Base-by-base conservation (phyloP, 1,284 basidiomycete genomes). In the Thecaphora frezii region DNA sequence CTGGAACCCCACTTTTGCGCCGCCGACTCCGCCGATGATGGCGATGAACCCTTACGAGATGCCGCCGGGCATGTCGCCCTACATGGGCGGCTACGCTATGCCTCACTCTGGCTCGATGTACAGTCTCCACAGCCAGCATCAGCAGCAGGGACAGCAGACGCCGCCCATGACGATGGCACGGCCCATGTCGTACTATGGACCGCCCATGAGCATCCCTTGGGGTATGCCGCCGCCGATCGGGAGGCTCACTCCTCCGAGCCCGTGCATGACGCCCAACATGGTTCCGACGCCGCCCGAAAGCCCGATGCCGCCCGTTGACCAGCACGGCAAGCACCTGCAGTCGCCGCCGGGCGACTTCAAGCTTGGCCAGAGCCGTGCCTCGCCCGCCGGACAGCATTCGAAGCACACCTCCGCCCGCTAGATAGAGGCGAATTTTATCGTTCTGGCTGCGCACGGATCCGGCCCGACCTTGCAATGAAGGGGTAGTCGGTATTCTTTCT, bases 251-350 rank as follows among this genome's bases (percentile, higher is more conserved):
- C 60, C 58, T 55, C 59, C 64, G 3, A 54, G 62, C 53, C 36
- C 58, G 2, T 53, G 44, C 25, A 51, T 56, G 22, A 44, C 52
- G 1, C 51, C 49, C 4, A 58, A 52, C n/a, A 54, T 51, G 0
- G 50, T 66, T 4, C 49, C 49, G 10, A 66, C 63, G 23, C 64
- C 64, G 16, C 64, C 64, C 1, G 64, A 66, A 23, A 62, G 59
- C 36, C 64, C 64, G 12, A 7, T 36, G 33, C 33, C 33, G 33
- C 39, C n/a, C 5, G 5, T 41, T 3, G 39, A 21, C 39, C 39
- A 4, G 14, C 12, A n/a, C 4, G 14, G 14, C 19, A 41, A 23
- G 19, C 39, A 22, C 19, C 39, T 41, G 19, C 4, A 41, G 19
- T 7, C 39, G 5, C 39, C 39, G 9, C 39, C n/a, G 13, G 33